Conservation (phyloP, 306 rosid genomes). For the Glycine tomentella region DNA sequence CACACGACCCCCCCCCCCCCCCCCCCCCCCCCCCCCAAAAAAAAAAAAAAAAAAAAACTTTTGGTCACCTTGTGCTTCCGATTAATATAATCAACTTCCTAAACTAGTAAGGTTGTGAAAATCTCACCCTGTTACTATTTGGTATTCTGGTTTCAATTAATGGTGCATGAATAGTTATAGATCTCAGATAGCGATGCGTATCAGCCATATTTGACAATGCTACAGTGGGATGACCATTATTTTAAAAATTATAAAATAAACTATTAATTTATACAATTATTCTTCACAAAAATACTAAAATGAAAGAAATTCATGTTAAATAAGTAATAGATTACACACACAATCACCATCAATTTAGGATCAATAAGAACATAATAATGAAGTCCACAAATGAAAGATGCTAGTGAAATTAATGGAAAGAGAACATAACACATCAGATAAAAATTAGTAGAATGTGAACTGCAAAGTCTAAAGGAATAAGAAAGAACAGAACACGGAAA, state of each 20-base stretch:
- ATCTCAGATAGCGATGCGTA: background rate
- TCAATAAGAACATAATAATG: background rate
- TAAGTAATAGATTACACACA: background rate
- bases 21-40: too few species aligned
- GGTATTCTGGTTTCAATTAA: slow-evolving; percentile 27
- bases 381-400: background rate
- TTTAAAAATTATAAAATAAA: background rate
- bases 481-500: background rate
- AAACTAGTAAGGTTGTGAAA: background rate
- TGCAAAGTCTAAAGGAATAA: background rate
- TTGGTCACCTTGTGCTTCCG: slow-evolving; percentile 7
- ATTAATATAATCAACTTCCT: slow-evolving; percentile 31
- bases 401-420: background rate
- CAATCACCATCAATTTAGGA: background rate
- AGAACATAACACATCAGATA: background rate
- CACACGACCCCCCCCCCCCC: background rate
- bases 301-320: background rate
- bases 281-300: background rate
- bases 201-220: background rate
- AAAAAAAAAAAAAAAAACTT: too few species aligned
- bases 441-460: background rate
- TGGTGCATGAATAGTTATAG: background rate
- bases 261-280: background rate
- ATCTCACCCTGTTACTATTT: background rate
- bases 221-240: background rate